Evolutionary conservation across 495 filamentous ascomycete species (phyloP), one percentile per base, ranked within the genome.

Genomic region (Penicillium coprophilum): DNA sequence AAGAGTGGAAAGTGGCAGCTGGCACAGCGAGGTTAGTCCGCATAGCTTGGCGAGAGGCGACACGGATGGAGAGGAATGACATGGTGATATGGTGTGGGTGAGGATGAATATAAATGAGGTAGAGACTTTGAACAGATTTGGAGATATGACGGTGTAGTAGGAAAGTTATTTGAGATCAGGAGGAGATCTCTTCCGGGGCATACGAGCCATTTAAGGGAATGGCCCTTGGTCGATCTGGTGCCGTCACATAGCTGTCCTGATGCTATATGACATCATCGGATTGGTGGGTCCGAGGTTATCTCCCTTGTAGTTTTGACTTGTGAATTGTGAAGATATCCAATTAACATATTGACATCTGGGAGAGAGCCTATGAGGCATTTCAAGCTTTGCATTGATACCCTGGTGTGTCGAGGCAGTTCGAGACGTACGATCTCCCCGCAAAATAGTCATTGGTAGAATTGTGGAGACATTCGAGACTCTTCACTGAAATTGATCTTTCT

Each of bases 41-140:
- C 11, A 58, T 50, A 39, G 60, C 49, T 23, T 60, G 65, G 46
- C 65, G 62, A 24, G 68, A 56, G 32, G 59, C 50, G 50, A 61
- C 48, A 23, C 69, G 69, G 31, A 71, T 27, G 23, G 71, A 56
- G 41, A 74, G 62, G 59, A 73, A 72, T 2, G 70, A 68, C 71
- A 74, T 74, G 45, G 20, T 60, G 19, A 6, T 49, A 30, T 34
- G 27, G 31, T 50, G 28, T 44, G 32, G 23, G 32, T n/a, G 28
- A 24, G 28, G 6, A n/a, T n/a, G n/a, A n/a, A n/a, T n/a, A n/a
- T n/a, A n/a, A n/a, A n/a, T 44, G 15, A 30, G 28, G 27, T 52
- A 19, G 30, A 6, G 11, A 28, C 24, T n/a, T 36, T 6, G 32
- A n/a, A n/a, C 11, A 36, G 34, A n/a, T n/a, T 36, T 32, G 30